Percentiles rank a stretch among this genome's conserved stretches.
Evolutionary conservation across 2,329 filamentous ascomycete species (phyloP).

Genomic region (Diplodia scrobiculata): DNA sequence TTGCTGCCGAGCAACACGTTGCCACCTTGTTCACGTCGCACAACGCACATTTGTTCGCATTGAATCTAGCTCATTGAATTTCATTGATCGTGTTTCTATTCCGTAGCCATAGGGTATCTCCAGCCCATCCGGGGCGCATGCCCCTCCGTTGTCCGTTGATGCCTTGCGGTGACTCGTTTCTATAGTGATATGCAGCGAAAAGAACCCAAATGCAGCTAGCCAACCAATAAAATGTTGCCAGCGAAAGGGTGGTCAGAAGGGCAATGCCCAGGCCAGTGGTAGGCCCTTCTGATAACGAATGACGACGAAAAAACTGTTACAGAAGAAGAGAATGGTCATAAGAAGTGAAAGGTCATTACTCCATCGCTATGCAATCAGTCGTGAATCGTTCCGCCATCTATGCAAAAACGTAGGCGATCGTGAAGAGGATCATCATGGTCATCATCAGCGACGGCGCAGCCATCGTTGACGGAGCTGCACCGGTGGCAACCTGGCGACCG

Average conservation of each 20-base stretch:
- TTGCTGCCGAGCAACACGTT: not conserved
- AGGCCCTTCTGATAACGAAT: constrained; percentile 5
- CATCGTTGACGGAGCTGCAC: constrained; percentile 13
- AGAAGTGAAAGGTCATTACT: not conserved
- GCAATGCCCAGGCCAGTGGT: constrained; percentile 21
- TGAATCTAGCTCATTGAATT: not conserved
- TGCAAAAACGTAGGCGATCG: constrained; percentile 19
- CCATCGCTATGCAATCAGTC: constrained; percentile 27
- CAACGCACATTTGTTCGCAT: not conserved
- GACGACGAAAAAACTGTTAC: constrained; percentile 16
- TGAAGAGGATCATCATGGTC: constrained; percentile 12
- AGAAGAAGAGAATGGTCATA: constrained; percentile 2
- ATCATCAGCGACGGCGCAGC: constrained; percentile 24
- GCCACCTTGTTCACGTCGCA: constrained; percentile 3
- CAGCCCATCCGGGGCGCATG: constrained; percentile 10
- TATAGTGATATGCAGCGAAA: constrained; percentile 16
- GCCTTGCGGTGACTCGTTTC: constrained; percentile 19
- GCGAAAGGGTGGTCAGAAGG: constrained; percentile 23
- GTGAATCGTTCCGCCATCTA: constrained; percentile 21
- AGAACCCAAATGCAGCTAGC: constrained; percentile 20
- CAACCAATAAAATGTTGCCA: constrained; percentile 22
- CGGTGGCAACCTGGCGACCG: not conserved
- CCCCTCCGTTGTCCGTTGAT: constrained; percentile 14
- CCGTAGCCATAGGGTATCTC: constrained; percentile 23
- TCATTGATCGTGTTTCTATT: constrained; percentile 1